These are phyloP conservation scores for Coleophoma cylindrospora DNA, from an alignment of 2,329 filamentous ascomycete species.

Conservation along the genomic window DNA sequence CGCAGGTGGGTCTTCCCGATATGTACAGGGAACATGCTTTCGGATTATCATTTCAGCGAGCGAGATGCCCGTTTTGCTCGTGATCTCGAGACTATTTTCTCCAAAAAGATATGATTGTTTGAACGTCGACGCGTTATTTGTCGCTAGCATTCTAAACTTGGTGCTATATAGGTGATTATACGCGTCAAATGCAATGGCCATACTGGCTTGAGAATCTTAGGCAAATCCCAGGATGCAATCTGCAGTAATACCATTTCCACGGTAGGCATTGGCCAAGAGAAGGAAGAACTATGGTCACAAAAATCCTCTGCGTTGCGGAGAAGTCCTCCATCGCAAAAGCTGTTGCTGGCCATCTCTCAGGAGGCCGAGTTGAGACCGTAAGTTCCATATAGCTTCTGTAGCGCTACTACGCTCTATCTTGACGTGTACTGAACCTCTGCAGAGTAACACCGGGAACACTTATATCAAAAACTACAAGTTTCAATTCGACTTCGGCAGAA, in stretches of 20 bases:
- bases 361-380: constrained; percentile 67
- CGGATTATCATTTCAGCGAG: too few relatives aligned
- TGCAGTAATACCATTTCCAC: not conserved
- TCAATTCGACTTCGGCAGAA: constrained; percentile 75
- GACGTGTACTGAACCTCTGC: constrained; percentile 1
- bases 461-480: constrained; percentile 96
- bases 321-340: constrained; percentile 96
- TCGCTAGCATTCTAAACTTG: not conserved
- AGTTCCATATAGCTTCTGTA: constrained; percentile 23
- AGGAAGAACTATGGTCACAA: constrained; percentile 23
- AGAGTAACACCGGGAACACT: constrained; percentile 31
- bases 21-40: not conserved
- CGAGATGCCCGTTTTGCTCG: not conserved
- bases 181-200: not conserved
- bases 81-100: not conserved
- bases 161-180: not conserved
- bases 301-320: constrained; percentile 73
- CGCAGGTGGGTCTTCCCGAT: not conserved
- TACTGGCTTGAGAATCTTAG: not conserved
- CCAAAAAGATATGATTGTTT: not conserved
- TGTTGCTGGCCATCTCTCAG: constrained; percentile 83
- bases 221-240: not conserved
- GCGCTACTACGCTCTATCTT: not conserved
- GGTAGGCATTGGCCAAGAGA: not conserved
- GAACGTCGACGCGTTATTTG: not conserved